These are phyloP conservation scores for Colletotrichum sp. DNA, from an alignment of 2,329 filamentous ascomycete species.

Conservation along the genomic window DNA sequence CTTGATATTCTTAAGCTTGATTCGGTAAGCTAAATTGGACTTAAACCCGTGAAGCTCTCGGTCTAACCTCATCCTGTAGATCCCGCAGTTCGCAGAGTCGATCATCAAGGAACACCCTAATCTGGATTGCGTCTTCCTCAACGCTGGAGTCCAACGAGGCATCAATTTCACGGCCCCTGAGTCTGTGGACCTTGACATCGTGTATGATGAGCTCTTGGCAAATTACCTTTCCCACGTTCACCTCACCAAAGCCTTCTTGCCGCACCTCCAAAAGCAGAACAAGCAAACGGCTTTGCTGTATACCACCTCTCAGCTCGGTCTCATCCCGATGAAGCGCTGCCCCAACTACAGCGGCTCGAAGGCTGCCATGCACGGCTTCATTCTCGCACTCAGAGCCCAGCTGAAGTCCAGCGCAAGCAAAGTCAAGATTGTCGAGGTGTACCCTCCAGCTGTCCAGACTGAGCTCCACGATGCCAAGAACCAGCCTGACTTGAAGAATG, in stretches of 20 bases:
- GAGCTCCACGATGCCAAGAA: slow-evolving; percentile 1
- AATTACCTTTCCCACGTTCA: slow-evolving; percentile 32
- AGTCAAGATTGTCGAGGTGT: slow-evolving; percentile 29
- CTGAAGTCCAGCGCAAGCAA: slow-evolving; percentile 8
- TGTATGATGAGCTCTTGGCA: slow-evolving; percentile 30
- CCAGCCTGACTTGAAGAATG: slow-evolving; percentile 1
- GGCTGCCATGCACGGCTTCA: slow-evolving; percentile 28
- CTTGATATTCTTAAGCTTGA: background rate
- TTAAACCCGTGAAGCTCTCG: background rate
- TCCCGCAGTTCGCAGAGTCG: slow-evolving; percentile 10
- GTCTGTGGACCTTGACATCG: slow-evolving; percentile 30
- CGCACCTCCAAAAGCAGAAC: slow-evolving; percentile 25
- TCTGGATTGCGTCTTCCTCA: slow-evolving; percentile 63
- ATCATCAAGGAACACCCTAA: slow-evolving; percentile 41
- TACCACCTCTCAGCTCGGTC: slow-evolving; percentile 23
- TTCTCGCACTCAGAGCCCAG: slow-evolving; percentile 24
- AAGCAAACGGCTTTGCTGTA: slow-evolving; percentile 20
- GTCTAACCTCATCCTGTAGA: background rate
- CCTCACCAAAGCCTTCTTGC: slow-evolving; percentile 30
- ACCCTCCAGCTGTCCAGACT: slow-evolving; percentile 31
- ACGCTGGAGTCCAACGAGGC: slow-evolving; percentile 57
- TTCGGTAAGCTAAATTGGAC: background rate
- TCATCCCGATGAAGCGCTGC: slow-evolving; percentile 1
- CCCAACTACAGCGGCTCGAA: slow-evolving; percentile 34
- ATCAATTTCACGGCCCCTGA: slow-evolving; percentile 42